Base-by-base conservation (phyloP, 768 basidiomycete species). In the Lentinula raphanica region DNA sequence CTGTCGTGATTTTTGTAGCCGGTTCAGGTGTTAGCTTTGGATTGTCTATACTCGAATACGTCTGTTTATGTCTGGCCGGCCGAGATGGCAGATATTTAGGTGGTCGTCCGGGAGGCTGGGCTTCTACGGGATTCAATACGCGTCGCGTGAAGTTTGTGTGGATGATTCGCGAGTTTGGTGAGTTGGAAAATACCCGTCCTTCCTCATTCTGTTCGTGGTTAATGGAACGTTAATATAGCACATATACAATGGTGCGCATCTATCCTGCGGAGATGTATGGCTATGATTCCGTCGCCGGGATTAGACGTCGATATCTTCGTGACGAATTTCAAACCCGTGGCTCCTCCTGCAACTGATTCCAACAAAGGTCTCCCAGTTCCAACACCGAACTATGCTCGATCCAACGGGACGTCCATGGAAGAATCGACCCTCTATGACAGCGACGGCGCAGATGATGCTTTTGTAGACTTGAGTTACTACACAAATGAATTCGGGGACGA, bases 11-110 rank as follows among this genome's bases (percentile, higher is more conserved):
- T 64, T 76, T 91, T 49, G 78, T 81, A 0, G 90, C 89, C 13
- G 90, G 90, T 19, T 85, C 85, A 0, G 90, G 90, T 3, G 84
- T 89, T n/a, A 83, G 82, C 59, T 92, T 87, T 65, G 88, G 83
- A 4, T 65, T 86, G 27, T 77, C 85, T 3, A 73, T 91, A 4
- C 72, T 92, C 59, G 82, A 88, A 67, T 84, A 84, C 62, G 61
- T 87, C 25, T 85, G 80, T 62, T 69, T 80, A 57, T 81, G 80
- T 59, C 70, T 90, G 65, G 75, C 81, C 1, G 81, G 79, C 36
- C 73, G 84, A 60, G 76, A 85, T 49, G 81, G 82, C 5, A 68
- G 65, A 58, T 67, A 69, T 58, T 67, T 84, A 12, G 83, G 83
- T 13, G 79, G 81, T 6, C 71, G 68, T 32, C 63, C 69, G 6